Evolutionary conservation across 129 eudicot species (phyloP).

Genomic region (Artemisia tridentata): DNA sequence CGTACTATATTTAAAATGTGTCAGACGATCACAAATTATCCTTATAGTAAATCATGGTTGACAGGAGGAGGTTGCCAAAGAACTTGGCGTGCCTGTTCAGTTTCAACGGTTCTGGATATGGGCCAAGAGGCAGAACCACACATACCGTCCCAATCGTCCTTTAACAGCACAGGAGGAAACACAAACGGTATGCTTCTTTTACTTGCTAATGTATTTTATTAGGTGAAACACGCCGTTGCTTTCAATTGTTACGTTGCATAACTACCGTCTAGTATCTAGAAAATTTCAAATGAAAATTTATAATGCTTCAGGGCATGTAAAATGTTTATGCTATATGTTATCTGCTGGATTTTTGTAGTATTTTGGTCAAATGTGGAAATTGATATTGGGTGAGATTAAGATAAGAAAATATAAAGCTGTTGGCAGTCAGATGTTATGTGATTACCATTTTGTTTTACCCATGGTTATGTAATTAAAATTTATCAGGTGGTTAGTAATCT

Average conservation of each 20-base stretch:
- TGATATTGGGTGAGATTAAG: not conserved
- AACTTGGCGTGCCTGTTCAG: conserved; percentile 86
- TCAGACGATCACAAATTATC: too few relatives aligned
- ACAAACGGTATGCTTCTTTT: conserved; percentile 51
- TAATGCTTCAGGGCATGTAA: conserved; percentile 1
- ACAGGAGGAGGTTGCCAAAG: conserved; percentile 98
- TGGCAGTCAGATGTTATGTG: not conserved
- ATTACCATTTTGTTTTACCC: too few relatives aligned
- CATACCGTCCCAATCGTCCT: conserved; percentile 96
- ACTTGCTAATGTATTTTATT: not conserved
- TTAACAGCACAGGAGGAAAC: conserved; percentile 80
- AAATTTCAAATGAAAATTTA: not conserved
- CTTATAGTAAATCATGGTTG: conserved; percentile 6
- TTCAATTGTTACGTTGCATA: not conserved
- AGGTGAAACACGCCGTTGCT: not conserved
- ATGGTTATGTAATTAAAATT: too few relatives aligned
- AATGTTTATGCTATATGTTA: not conserved
- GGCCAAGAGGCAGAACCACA: conserved; percentile 97
- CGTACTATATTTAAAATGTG: too few relatives aligned
- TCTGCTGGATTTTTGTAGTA: too few relatives aligned
- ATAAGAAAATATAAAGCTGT: not conserved
- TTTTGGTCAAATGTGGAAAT: too few relatives aligned
- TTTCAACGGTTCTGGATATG: conserved; percentile 92
- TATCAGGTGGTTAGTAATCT: too few relatives aligned
- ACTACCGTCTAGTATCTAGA: not conserved